These are phyloP conservation scores for Rhododendron mucronatum DNA, from an alignment of 148 eudicot genomes.

Conservation along the genomic window DNA sequence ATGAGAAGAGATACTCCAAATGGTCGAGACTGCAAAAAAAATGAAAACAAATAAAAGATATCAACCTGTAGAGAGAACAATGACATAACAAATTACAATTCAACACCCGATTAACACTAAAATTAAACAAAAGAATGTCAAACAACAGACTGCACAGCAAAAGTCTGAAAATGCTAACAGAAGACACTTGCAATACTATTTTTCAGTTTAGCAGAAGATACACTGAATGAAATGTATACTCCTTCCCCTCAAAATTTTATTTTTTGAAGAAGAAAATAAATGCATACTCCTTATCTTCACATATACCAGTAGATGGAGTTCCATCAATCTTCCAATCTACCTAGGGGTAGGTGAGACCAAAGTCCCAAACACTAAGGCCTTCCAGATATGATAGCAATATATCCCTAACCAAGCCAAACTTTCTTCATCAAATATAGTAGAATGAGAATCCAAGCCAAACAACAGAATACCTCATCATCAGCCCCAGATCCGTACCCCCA, in stretches of 20 bases:
- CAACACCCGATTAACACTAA: not conserved
- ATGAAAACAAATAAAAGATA: not conserved
- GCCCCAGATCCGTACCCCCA: not conserved
- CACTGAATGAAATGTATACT: not conserved
- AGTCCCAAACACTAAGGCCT: not conserved
- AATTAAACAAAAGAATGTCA: not conserved
- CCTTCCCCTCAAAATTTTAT: no score
- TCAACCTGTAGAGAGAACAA: not conserved
- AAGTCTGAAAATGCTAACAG: not conserved
- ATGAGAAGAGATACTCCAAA: conserved; percentile 92
- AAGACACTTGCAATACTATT: not conserved
- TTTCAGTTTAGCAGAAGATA: not conserved
- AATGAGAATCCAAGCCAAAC: conserved; percentile 3
- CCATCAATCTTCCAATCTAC: not conserved
- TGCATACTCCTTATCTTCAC: not conserved
- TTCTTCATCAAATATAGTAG: not conserved
- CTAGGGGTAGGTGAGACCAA: not conserved
- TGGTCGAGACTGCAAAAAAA: conserved; percentile 64
- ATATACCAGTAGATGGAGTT: not conserved
- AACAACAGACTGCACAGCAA: not conserved
- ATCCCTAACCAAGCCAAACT: not conserved
- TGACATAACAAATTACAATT: not conserved
- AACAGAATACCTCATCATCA: not conserved
- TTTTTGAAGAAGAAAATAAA: no score
- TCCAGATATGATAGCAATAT: not conserved